Percentiles rank a stretch among this genome's conserved stretches.
Conservation (phyloP, 176 grass and related monocot species). For the Hyparrhenia diplandra region DNA sequence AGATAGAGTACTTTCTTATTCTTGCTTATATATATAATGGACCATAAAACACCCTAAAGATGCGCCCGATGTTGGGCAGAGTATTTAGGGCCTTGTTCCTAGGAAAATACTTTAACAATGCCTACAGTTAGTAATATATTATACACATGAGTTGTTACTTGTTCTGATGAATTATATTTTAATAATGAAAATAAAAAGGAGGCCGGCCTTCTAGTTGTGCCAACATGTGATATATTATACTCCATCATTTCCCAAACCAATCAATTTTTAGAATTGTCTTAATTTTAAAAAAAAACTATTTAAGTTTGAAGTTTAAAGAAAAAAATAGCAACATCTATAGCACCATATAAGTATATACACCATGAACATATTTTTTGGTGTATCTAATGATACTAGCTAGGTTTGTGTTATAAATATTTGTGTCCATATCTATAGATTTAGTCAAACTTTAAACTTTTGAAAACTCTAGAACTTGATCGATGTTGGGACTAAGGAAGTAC, state of each 20-base stretch:
- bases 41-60: slow-evolving; percentile 38
- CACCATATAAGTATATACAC: too few relatives aligned
- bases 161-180: not conserved
- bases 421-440: too few relatives aligned
- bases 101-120: slow-evolving; percentile 5
- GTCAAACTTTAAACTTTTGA: too few relatives aligned
- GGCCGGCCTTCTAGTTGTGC: not conserved
- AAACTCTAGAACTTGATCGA: too few relatives aligned
- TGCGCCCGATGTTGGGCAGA: slow-evolving; percentile 49
- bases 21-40: not conserved
- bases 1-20: not conserved
- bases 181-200: not conserved
- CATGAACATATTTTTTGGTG: too few relatives aligned
- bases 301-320: not conserved
- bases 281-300: not conserved
- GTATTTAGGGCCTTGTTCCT: slow-evolving; percentile 48
- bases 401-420: too few relatives aligned
- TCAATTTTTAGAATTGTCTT: not conserved
- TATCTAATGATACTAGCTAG: too few relatives aligned
- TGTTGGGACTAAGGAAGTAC: too few relatives aligned
- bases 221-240: not conserved
- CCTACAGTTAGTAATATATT: not conserved
- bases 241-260: too few relatives aligned
- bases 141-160: not conserved
- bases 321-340: too few relatives aligned